Conservation (phyloP, 345 rosid genomes). For the Pistacia atlantica region DNA sequence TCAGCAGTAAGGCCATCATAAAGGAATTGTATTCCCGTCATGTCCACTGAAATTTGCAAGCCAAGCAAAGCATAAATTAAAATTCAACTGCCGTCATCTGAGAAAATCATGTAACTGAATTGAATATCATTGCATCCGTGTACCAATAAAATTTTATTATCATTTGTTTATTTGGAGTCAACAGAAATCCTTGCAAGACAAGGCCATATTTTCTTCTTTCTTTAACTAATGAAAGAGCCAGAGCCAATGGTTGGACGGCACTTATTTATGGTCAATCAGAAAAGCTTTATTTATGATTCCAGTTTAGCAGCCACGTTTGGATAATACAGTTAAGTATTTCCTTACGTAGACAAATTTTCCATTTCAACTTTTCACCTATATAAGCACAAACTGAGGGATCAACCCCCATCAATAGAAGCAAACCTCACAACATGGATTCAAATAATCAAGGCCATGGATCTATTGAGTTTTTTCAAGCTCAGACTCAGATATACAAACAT, state of each 20-base stretch:
- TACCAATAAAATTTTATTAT: too few species aligned
- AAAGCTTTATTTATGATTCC: not conserved
- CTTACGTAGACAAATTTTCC: too few species aligned
- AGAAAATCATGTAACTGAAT: too few species aligned
- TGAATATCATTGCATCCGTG: too few species aligned
- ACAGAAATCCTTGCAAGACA: not conserved
- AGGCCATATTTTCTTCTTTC: not conserved
- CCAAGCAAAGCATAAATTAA: too few species aligned
- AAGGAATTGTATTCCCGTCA: too few species aligned
- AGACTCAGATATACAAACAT: conserved; percentile 35
- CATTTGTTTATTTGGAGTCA: too few species aligned
- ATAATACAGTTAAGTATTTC: too few species aligned
- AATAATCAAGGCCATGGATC: not conserved
- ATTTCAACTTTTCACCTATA: not conserved
- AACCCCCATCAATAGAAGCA: not conserved
- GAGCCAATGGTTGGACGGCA: not conserved
- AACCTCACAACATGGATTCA: not conserved
- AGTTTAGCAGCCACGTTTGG: not conserved
- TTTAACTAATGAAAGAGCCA: not conserved
- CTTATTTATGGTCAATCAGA: not conserved
- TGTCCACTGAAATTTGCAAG: too few species aligned
- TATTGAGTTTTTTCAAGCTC: conserved; percentile 26
- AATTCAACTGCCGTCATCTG: too few species aligned
- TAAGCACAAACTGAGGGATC: not conserved
- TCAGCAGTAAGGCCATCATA: too few species aligned